These are phyloP conservation scores for Yarrowia alimentaria DNA, from an alignment of 805 yeast species.

Conservation along the genomic window DNA sequence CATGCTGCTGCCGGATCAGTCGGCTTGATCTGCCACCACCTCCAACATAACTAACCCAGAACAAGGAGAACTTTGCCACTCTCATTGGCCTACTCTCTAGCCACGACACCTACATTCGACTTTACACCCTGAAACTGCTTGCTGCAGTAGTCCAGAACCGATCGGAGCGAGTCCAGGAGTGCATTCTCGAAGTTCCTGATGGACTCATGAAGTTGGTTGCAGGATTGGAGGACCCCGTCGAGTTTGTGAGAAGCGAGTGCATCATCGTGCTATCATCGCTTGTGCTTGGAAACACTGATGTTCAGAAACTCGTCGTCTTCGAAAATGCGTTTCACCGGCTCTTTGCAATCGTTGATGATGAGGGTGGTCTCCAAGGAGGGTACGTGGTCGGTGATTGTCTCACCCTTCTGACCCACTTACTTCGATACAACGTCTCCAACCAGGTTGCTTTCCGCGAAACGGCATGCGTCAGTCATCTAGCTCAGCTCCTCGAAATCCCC, in stretches of 20 bases:
- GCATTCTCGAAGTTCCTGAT: constrained; percentile 62
- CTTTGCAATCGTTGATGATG: constrained; percentile 76
- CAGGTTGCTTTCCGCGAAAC: constrained; percentile 88
- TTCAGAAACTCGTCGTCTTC: constrained; percentile 91
- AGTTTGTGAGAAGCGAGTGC: constrained; percentile 83
- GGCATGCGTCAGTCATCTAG: constrained; percentile 66
- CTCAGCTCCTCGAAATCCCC: constrained; percentile 62
- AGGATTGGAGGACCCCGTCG: constrained; percentile 62
- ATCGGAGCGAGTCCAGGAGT: constrained; percentile 67
- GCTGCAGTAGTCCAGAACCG: constrained; percentile 82
- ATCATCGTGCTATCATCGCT: constrained; percentile 79
- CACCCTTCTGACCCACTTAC: constrained; percentile 65
- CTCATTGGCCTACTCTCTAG: constrained; percentile 50
- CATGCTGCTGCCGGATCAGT: too few relatives aligned
- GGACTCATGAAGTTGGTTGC: constrained; percentile 48
- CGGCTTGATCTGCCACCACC: too few relatives aligned
- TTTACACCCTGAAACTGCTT: constrained; percentile 79
- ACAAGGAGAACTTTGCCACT: constrained; percentile 47
- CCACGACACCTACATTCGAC: constrained; percentile 69
- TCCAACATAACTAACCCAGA: constrained; percentile 30
- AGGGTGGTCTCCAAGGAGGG: constrained; percentile 87
- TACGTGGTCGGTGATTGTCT: constrained; percentile 89
- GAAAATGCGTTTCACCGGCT: constrained; percentile 85
- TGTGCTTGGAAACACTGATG: constrained; percentile 75
- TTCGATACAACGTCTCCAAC: constrained; percentile 82